Conservation (phyloP, 73 alveolate genomes). For the Tetrahymena malaccensis region DNA sequence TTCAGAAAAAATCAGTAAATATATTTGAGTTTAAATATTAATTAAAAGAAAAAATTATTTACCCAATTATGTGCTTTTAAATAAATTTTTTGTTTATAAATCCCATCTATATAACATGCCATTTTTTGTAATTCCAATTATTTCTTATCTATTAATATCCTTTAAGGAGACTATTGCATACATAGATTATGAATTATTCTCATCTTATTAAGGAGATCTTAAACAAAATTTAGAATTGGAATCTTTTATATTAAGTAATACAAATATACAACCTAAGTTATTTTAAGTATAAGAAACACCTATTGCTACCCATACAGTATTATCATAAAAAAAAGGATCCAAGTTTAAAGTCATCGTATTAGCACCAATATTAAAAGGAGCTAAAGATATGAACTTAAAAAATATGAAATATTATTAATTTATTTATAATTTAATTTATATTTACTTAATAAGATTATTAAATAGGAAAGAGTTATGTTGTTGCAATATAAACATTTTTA, state of each 20-base stretch:
- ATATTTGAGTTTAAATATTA: too few species aligned
- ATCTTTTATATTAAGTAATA: not conserved
- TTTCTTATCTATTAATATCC: not conserved
- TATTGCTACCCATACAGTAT: not conserved
- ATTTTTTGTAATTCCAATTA: not conserved
- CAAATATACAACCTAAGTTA: not conserved
- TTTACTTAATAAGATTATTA: not conserved
- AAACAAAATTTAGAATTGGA: not conserved
- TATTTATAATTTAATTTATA: not conserved
- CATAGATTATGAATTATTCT: not conserved
- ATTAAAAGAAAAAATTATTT: not conserved
- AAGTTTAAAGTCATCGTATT: not conserved
- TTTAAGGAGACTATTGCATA: not conserved
- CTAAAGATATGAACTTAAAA: not conserved
- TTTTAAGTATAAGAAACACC: not conserved
- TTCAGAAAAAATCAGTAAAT: not conserved
- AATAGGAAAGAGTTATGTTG: not conserved
- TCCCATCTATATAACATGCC: not conserved
- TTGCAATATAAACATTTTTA: not conserved
- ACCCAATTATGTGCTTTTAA: not conserved
- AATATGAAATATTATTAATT: not conserved
- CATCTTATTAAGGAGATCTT: not conserved
- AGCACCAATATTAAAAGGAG: not conserved
- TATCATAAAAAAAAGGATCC: not conserved
- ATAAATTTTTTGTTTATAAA: not conserved